Evolutionary conservation across 768 basidiomycete genomes (phyloP), one percentile per base, ranked within the genome.

Genomic region (Macrolepiota dolichaula): DNA sequence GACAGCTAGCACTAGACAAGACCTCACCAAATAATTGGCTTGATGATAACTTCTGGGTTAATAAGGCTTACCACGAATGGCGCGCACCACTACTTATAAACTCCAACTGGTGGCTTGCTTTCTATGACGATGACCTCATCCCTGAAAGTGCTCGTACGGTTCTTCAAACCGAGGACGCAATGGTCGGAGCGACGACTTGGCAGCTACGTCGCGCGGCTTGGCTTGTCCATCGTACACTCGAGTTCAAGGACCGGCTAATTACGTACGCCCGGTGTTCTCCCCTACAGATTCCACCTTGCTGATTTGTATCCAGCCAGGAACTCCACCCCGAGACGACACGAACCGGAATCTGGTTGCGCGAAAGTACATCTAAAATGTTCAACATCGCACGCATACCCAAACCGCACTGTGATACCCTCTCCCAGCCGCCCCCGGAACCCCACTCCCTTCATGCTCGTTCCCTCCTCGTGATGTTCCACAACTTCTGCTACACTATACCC

Each of bases 81-180:
- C 83, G 96, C 35, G 84, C 85, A 0, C 94, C 96, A 0, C 76
- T 98, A 11, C 78, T 91, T 58, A 75, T 98, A 65, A 89, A 98
- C 71, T 96, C 94, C 2, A 98, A 97, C 69, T 98, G 95, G 95
- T 98, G 96, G 96, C 77, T 97, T 24, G 79, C 92, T 2, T 91
- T 95, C 70, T 77, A 81, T 46, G 87, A 96, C 63, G 94, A 97
- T 72, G 69, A 80, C 2, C 76, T 68, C 19, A 80, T 91, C 46
- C 94, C 88, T 7, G 72, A 69, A 6, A 71, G 69, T 51, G 76
- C 76, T 13, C 72, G 73, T 42, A 47, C 29, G 15, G 1, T 10
- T 10, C 13, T 47, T 19, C 53, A 49, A 5, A 6, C 36, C n/a
- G 35, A 61, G 44, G 46, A 50, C 24, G 59, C 44, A 9, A 61